Percentiles rank a stretch among this genome's conserved stretches.
Evolutionary conservation across 306 rosid species (phyloP).

Genomic region (Fagus crenata): DNA sequence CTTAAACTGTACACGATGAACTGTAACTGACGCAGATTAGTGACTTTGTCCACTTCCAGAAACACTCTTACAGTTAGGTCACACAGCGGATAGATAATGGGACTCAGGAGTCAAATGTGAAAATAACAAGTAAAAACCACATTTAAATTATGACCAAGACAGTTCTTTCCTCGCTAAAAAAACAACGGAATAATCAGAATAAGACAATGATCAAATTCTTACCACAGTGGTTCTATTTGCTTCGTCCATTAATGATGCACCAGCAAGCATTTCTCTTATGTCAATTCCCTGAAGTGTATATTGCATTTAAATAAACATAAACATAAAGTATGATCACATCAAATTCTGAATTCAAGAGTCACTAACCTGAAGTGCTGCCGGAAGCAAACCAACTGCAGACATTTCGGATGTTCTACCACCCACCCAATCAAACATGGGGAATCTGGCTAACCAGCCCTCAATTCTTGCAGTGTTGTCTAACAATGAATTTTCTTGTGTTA

Average conservation of each 20-base stretch:
- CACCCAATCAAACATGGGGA: slow-evolving; percentile 99
- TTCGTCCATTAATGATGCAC: slow-evolving; percentile 88
- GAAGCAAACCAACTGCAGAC: slow-evolving; percentile 99
- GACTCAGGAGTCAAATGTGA: too few relatives aligned
- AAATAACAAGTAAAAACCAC: too few relatives aligned
- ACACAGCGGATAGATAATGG: too few relatives aligned
- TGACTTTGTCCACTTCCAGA: too few relatives aligned
- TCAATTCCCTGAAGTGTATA: slow-evolving; percentile 74
- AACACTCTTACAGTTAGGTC: too few relatives aligned
- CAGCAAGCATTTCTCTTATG: slow-evolving; percentile 84
- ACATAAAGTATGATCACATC: slow-evolving; percentile 14
- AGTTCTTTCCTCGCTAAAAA: background rate
- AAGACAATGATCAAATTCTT: slow-evolving; percentile 33
- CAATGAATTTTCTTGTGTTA: slow-evolving; percentile 91
- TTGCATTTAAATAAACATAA: slow-evolving; percentile 23
- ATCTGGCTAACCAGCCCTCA: slow-evolving; percentile 97
- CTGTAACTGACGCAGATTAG: background rate
- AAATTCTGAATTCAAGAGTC: slow-evolving; percentile 26
- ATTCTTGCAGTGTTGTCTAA: slow-evolving; percentile 96
- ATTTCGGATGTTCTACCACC: slow-evolving; percentile 97
- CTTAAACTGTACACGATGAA: background rate
- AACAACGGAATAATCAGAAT: slow-evolving; percentile 1
- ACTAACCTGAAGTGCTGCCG: slow-evolving; percentile 96
- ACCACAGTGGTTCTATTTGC: slow-evolving; percentile 81
- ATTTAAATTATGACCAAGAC: background rate